Base-by-base conservation (phyloP, 371 early-diverging fungal genomes). In the Mucor irregularis region DNA sequence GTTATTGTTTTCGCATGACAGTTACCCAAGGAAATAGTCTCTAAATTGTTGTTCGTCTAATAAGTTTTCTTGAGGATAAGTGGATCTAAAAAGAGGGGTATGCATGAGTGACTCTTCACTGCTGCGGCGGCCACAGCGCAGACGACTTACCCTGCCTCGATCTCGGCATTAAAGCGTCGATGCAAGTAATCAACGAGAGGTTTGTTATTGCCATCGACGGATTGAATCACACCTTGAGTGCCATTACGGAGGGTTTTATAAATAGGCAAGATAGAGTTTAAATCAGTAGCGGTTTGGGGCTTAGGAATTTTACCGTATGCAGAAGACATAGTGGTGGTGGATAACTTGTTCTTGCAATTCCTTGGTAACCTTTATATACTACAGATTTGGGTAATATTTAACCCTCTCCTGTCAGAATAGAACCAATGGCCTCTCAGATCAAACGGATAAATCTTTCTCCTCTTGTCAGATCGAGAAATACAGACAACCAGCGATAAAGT, bases 1-100 rank as follows among this genome's bases (percentile, higher is more conserved):
- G n/a, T n/a, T n/a, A n/a, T n/a, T n/a, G n/a, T n/a, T n/a, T n/a
- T n/a, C n/a, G n/a, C n/a, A n/a, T n/a, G n/a, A n/a, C 25, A 3
- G 47, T 56, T 68, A 74, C 78, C 61, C 71, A 5, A 84, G 58
- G 49, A 85, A 83, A 61, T 84, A 83, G 40, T 68, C 73, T 17
- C 66, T 59, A 58, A 90, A 90, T 38, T 71, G 76, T 1, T 67
- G 62, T 9, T 51, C 54, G 38, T 69, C 68, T 51, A 89, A 49
- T 16, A 31, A 31, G 40, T 71, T 57, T 65, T 89, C 89, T 54
- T 88, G 88, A 13, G 92, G 90, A 58, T 91, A 91, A 8, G 89
- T 89, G 29, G 82, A 82, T 29, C 77, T 77, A 62, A 16, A 55
- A n/a, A 34, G 10, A 5, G 24, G n/a, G n/a, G n/a, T n/a, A n/a